Evolutionary conservation across 2,329 filamentous ascomycete genomes (phyloP), one percentile per base, ranked within the genome.

Genomic region (Colletotrichum caudatum): DNA sequence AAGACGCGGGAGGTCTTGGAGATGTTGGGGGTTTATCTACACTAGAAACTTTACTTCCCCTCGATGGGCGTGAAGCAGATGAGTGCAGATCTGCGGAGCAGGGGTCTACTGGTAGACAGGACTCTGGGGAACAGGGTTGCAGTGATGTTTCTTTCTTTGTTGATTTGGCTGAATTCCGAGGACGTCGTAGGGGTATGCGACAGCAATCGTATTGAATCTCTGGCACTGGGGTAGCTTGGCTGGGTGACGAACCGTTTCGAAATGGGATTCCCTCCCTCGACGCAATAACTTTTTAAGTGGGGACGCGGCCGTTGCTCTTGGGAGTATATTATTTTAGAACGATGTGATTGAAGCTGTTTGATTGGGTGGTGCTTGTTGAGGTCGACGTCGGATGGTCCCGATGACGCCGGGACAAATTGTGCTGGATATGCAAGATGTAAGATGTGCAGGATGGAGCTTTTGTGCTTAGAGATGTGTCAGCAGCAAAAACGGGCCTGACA

Each of bases 211-310:
- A 53, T 71, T 39, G 51, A 29, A 20, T 65, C 11, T 64, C 37
- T 37, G 63, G 58, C 58, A 37, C 54, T 54, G 58, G 69, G 35
- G 33, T 26, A 69, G 59, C 46, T 71, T 71, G 58, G 44, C 37
- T 29, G 68, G 23, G 59, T 63, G 18, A 35, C 33, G 23, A 26
- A 29, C 37, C 18, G 61, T 54, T 46, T 64, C 57, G 58, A 50
- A 54, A 53, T 41, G 29, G 51, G 61, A n/a, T 56, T 46, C 51
- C 20, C 39, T 46, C 51, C 20, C 39, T 54, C 39, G 63, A 61
- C n/a, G 59, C 53, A 51, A 44, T 60, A 41, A 69, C 69, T 69
- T 72, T 69, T 69, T 60, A 39, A 50, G 69, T 72, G 69, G 69
- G 35, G 61, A 61, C 16, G 20, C 23, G 9, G 29, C 3, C 33